Evolutionary conservation across 2,329 filamentous ascomycete genomes (phyloP), one percentile per base, ranked within the genome.

Genomic region (Fusarium sp.): DNA sequence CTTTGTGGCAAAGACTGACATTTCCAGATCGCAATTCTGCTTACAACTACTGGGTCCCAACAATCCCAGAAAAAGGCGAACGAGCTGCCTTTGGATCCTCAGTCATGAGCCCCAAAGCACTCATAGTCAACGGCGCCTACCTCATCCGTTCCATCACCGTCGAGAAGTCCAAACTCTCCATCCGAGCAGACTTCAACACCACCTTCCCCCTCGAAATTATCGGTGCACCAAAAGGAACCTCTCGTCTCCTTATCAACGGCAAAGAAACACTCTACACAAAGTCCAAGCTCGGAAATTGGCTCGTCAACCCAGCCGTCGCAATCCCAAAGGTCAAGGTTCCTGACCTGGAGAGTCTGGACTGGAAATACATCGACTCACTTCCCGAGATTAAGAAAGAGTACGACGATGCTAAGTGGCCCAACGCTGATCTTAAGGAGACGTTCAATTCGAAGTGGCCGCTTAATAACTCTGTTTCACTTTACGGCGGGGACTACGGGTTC

Each of bases 401-500:
- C 72, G 88, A 93, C 55, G 93, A 96, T 77, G 86, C 86, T 5
- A 78, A 79, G 8, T 96, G 93, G 93, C 84, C 84, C 0, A 71
- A 75, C 0, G 92, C 91, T 1, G 80, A 90, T 64, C 81, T 88
- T 8, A 82, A 80, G 0, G 83, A 83, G 4, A 90, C 88, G 2
- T 87, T 87, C 75, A 94, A 94, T 77, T 87, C 86, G 0, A 81
- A 83, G 20, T 74, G 79, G 24, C 80, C 84, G 3, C 80, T 91
- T 4, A 85, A 82, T 1, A 94, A 92, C 0, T 89, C 91, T 0
- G 89, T 87, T 0, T 90, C 88, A 0, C 85, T 94, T 0, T 93
- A 91, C 73, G 85, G 84, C 1, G 87, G 87, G 18, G 92, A 94
- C 78, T 94, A 94, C 74, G 92, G 92, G 25, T 94, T 89, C 79